phyloP scores from a whole-genome alignment of 257 asterid genomes.

The Cruciata laevipes region DNA sequence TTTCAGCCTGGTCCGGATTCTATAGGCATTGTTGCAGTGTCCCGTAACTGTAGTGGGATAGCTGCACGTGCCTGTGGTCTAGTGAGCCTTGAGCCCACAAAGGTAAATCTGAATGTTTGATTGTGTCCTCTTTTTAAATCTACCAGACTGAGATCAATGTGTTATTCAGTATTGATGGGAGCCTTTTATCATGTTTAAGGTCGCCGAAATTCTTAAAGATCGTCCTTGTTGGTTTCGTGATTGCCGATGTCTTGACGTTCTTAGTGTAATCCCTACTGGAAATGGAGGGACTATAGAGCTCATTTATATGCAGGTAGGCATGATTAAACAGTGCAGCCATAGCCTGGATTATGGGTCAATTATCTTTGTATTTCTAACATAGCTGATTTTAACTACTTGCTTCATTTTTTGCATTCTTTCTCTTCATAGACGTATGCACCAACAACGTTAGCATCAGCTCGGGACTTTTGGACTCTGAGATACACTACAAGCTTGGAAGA shows the following conservation, averaged over 20 bases:
- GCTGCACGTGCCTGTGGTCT: constrained; percentile 99
- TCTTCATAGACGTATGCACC: constrained; percentile 73
- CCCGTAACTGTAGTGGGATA: constrained; percentile 93
- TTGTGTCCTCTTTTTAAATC: background rate
- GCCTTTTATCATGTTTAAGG: constrained; percentile 31
- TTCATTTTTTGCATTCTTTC: background rate
- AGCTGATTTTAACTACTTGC: background rate
- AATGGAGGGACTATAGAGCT: constrained; percentile 94
- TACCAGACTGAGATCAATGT: no score
- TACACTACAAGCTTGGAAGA: constrained; percentile 75
- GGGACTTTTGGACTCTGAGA: constrained; percentile 93
- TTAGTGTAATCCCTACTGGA: constrained; percentile 70
- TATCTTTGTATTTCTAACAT: background rate
- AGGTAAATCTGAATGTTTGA: constrained; percentile 38
- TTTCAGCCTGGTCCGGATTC: constrained; percentile 99
- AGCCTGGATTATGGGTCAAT: background rate
- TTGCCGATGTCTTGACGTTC: constrained; percentile 75
- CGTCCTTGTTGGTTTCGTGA: constrained; percentile 92
- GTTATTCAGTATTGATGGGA: background rate
- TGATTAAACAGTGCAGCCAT: background rate
- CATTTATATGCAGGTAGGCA: constrained; percentile 71
- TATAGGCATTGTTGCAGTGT: constrained; percentile 91
- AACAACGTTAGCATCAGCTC: constrained; percentile 85
- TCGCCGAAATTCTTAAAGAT: constrained; percentile 92
- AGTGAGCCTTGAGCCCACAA: constrained; percentile 95